These are phyloP conservation scores for Myxozyma udenii DNA, from an alignment of 805 yeast species.

Conservation along the genomic window DNA sequence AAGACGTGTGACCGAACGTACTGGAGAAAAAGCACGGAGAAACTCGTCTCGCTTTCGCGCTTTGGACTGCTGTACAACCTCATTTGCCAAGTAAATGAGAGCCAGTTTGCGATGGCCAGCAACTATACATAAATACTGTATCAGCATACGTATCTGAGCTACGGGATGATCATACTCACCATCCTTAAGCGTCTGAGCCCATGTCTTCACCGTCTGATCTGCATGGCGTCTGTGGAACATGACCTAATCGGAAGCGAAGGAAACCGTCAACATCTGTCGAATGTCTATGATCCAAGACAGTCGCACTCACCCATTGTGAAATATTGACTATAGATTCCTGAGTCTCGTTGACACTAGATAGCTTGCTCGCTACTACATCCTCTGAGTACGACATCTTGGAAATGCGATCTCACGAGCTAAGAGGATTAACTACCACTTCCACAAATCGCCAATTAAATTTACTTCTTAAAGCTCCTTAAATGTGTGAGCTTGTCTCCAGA, in stretches of 20 bases:
- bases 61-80: slow-evolving; percentile 74
- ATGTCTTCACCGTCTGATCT: slow-evolving; percentile 49
- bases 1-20: slow-evolving; percentile 32
- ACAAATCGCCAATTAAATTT: too few species aligned
- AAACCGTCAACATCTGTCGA: background rate
- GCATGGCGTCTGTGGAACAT: slow-evolving; percentile 64
- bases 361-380: slow-evolving; percentile 45
- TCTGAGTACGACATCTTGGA: slow-evolving; percentile 49
- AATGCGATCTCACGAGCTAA: too few species aligned
- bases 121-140: slow-evolving; percentile 23
- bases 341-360: slow-evolving; percentile 49
- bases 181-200: slow-evolving; percentile 45
- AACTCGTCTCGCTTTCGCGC: slow-evolving; percentile 60
- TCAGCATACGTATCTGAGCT: background rate
- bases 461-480: too few species aligned
- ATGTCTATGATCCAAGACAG: background rate
- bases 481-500: too few species aligned
- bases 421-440: too few species aligned
- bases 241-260: slow-evolving; percentile 27
- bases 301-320: slow-evolving; percentile 59
- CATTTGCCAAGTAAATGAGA: slow-evolving; percentile 70
- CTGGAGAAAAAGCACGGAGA: slow-evolving; percentile 53
- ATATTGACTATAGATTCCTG: slow-evolving; percentile 72
- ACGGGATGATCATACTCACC: slow-evolving; percentile 11
- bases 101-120: slow-evolving; percentile 50